Evolutionary conservation across 257 asterid genomes (phyloP).

Genomic region (Capsicum baccatum): DNA sequence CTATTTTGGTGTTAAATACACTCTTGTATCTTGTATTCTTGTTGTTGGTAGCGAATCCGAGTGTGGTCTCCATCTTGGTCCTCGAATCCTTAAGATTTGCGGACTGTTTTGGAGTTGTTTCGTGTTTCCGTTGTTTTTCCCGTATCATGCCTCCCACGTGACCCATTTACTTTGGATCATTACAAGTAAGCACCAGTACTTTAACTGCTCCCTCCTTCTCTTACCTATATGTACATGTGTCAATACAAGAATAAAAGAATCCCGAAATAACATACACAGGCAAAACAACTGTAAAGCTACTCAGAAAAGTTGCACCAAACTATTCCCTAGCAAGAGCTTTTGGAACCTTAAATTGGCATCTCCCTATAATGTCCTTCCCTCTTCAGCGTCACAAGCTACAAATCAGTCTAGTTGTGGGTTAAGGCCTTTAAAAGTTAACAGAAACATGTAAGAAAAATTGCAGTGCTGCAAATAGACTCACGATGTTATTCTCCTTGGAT

Average conservation of each 20-base stretch:
- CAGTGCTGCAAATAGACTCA: not conserved
- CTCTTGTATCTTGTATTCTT: too few species aligned
- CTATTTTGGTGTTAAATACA: too few species aligned
- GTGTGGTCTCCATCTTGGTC: too few species aligned
- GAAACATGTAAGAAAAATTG: not conserved
- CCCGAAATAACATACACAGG: not conserved
- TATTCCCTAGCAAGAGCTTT: conserved; percentile 3
- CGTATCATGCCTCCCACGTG: too few species aligned
- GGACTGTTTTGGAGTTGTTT: too few species aligned
- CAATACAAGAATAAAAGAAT: not conserved
- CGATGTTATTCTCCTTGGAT: conserved; percentile 12
- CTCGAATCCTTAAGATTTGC: too few species aligned
- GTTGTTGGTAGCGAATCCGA: too few species aligned
- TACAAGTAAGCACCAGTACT: not conserved
- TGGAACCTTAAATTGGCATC: not conserved
- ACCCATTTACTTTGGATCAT: too few species aligned
- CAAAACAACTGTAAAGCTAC: not conserved
- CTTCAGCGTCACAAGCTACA: not conserved
- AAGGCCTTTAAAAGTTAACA: conserved; percentile 1
- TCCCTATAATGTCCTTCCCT: not conserved
- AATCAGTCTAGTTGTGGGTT: conserved; percentile 1
- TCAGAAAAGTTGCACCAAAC: conserved; percentile 18
- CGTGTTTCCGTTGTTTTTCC: too few species aligned
- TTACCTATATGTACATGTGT: not conserved
- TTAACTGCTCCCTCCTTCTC: conserved; percentile 14